These are phyloP conservation scores for Calonectria pseudoreteaudii DNA, from an alignment of 2,329 filamentous ascomycete genomes.

Conservation along the genomic window DNA sequence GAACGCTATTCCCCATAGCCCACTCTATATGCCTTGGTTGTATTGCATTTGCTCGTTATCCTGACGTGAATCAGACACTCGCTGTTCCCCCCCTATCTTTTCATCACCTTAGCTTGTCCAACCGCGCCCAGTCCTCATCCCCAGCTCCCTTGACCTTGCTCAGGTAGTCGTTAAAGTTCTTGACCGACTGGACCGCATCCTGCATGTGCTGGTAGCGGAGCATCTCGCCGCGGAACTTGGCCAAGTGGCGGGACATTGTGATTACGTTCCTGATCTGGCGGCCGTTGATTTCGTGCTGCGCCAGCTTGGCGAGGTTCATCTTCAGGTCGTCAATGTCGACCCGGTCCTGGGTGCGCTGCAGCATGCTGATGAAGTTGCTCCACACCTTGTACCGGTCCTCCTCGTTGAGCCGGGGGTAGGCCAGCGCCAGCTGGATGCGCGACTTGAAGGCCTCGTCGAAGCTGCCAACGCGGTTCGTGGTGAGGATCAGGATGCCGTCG, in stretches of 20 bases:
- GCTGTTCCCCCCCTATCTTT: background rate
- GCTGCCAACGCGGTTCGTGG: slow-evolving; percentile 57
- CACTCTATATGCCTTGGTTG: background rate
- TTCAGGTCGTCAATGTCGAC: slow-evolving; percentile 24
- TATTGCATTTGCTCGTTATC: background rate
- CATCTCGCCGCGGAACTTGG: slow-evolving; percentile 20
- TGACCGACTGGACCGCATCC: slow-evolving; percentile 18
- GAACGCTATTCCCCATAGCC: background rate
- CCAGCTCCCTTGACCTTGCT: slow-evolving; percentile 21
- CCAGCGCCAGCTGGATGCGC: slow-evolving; percentile 46
- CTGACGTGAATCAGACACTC: background rate
- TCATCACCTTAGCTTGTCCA: slow-evolving; percentile 20
- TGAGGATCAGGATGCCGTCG: slow-evolving; percentile 56
- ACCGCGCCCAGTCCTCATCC: slow-evolving; percentile 21
- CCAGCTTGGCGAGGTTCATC: slow-evolving; percentile 22
- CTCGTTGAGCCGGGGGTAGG: slow-evolving; percentile 45
- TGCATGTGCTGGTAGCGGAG: slow-evolving; percentile 24
- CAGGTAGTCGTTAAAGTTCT: slow-evolving; percentile 25
- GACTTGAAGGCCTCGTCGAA: slow-evolving; percentile 60
- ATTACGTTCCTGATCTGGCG: slow-evolving; percentile 48
- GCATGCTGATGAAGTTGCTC: slow-evolving; percentile 36
- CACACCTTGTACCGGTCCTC: slow-evolving; percentile 42
- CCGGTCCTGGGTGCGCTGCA: slow-evolving; percentile 37
- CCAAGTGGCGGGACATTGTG: slow-evolving; percentile 29
- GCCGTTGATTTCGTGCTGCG: slow-evolving; percentile 37